Base-by-base conservation (phyloP, 2,329 filamentous ascomycete species). In the Stachybotrys echinatus region DNA sequence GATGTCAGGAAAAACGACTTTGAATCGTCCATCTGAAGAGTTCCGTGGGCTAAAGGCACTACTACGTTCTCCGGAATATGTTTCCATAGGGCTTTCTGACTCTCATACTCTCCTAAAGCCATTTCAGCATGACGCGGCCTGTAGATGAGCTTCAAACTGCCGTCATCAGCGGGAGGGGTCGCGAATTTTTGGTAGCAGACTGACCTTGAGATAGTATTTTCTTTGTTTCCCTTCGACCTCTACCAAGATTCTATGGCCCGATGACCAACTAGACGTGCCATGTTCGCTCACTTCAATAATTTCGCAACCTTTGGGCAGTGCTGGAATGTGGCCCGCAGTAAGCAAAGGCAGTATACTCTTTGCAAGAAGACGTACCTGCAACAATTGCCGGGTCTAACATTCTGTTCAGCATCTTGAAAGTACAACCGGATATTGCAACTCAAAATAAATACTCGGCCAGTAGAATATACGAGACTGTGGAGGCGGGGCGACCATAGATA, bases 151-250 rank as follows among this genome's bases (percentile, higher is more conserved):
- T 31, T 31, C 27, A 31, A 6, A 31, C 12, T 7, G 27, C 27
- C 12, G 12, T 31, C 27, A 12, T 31, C 27, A 31, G 27, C 27
- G 6, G 27, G 12, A 31, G 27, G 7, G 27, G 27, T 7, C 6
- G 12, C 27, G 27, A 6, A 31, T 7, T 6, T 31, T 31, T 12
- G 7, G 27, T 31, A 31, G n/a, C 12, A 31, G 12, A 31, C 42
- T 23, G 14, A 46, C 44, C 44, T 37, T 61, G 5, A 61, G 48
- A 48, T 59, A 60, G 45, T 52, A 59, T 2, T 51, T 46, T 7
- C 54, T 48, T 17, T 48, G 46, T 17, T 53, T 42, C 2, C 52
- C 54, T 17, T 52, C 50, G 18, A 42, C 48, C 20, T 59, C 54
- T 12, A 55, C 42, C 14, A 50, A 45, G 20, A 58, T n/a, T 34